Percentiles rank a stretch among this genome's conserved stretches.
These are phyloP conservation scores for Cinchona pubescens DNA, from an alignment of 257 asterid genomes.

Conservation along the genomic window DNA sequence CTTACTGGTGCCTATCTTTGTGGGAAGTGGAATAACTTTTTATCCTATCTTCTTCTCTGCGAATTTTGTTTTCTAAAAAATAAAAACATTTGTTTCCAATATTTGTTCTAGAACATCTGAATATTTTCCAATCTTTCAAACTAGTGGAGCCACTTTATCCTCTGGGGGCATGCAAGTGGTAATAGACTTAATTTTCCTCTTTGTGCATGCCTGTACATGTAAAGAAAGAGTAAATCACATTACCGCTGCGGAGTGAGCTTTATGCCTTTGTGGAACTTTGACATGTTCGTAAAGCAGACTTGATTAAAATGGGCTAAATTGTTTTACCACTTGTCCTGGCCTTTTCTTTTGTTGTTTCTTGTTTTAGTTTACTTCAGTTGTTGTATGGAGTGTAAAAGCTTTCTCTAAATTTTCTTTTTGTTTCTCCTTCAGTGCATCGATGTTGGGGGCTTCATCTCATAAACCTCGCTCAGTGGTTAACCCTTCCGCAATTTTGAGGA, in stretches of 20 bases:
- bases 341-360: neutral
- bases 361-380: neutral
- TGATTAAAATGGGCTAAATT: neutral
- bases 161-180: neutral
- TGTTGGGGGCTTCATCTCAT: conserved; percentile 53
- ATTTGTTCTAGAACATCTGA: neutral
- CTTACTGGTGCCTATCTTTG: neutral
- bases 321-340: conserved; percentile 1
- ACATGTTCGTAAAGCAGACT: neutral
- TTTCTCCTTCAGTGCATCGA: conserved; percentile 38
- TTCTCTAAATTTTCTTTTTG: conserved; percentile 1
- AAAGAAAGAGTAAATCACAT: neutral
- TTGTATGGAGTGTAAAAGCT: conserved; percentile 5
- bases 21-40: neutral
- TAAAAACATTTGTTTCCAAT: neutral
- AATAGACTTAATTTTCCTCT: neutral
- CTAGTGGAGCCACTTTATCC: neutral
- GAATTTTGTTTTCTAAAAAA: neutral
- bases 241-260: neutral
- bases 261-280: neutral
- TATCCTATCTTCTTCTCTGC: neutral
- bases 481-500: conserved; percentile 97
- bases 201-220: neutral
- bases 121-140: neutral
- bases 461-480: conserved; percentile 69